Percentiles rank a stretch among this genome's conserved stretches.
These are phyloP conservation scores for Phlegmacium glaucopus DNA, from an alignment of 768 basidiomycete species.

Conservation along the genomic window DNA sequence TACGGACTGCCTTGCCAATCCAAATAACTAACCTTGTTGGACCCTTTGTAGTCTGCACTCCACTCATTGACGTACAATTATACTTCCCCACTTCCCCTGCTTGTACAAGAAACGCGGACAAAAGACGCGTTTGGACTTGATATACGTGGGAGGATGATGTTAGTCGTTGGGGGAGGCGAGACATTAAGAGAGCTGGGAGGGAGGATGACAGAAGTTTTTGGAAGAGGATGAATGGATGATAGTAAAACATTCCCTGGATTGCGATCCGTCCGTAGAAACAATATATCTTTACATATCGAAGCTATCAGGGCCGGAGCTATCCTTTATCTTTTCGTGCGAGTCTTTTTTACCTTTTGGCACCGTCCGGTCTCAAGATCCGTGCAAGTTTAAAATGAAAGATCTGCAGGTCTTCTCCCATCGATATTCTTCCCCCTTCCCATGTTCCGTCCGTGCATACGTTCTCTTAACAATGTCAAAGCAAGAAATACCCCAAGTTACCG, in stretches of 20 bases:
- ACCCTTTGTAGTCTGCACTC: conserved; percentile 39
- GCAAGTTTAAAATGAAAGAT: conserved; percentile 4
- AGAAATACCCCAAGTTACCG: conserved; percentile 1
- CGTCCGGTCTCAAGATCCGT: conserved; percentile 18
- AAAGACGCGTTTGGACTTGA: conserved; percentile 73
- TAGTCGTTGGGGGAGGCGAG: conserved; percentile 37
- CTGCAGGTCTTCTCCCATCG: not conserved
- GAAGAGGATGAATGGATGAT: conserved; percentile 11
- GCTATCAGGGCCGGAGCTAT: too few relatives aligned
- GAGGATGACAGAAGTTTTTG: conserved; percentile 19
- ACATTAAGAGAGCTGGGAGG: conserved; percentile 19
- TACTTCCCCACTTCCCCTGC: conserved; percentile 45
- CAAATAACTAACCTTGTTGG: not conserved
- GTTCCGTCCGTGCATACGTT: conserved; percentile 9
- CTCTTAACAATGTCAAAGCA: not conserved
- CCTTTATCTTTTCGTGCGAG: too few relatives aligned
- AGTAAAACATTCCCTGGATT: too few relatives aligned
- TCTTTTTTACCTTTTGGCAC: too few relatives aligned
- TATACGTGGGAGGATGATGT: conserved; percentile 63
- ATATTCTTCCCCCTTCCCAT: conserved; percentile 6
- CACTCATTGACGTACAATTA: conserved; percentile 51
- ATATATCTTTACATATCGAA: too few relatives aligned
- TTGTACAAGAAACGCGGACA: conserved; percentile 41
- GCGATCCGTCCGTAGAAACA: too few relatives aligned
- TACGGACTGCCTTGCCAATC: not conserved